Conservation (phyloP, 371 early-diverging fungal genomes). For the Mucor saturninus region DNA sequence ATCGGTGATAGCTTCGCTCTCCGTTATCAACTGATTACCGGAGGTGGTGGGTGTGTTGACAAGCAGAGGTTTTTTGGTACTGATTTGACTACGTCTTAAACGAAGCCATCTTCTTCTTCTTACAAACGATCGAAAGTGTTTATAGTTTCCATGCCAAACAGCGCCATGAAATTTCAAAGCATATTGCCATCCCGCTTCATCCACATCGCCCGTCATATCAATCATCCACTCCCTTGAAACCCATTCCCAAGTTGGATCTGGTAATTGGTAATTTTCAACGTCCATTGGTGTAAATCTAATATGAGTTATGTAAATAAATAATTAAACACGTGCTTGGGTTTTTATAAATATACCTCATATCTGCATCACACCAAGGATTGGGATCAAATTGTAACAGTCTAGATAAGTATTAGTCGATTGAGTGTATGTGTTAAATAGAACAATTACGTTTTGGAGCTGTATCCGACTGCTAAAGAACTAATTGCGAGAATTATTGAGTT, state of each 20-base stretch:
- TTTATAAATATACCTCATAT: slow-evolving; percentile 38
- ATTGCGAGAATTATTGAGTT: not conserved
- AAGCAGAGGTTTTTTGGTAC: not conserved
- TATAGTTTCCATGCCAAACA: slow-evolving; percentile 59
- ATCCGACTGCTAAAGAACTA: slow-evolving; percentile 62
- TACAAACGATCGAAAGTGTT: slow-evolving; percentile 66
- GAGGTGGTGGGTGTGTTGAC: not conserved
- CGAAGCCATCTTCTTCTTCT: slow-evolving; percentile 67
- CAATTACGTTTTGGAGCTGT: slow-evolving; percentile 59
- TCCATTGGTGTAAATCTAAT: slow-evolving; percentile 60
- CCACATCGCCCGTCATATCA: slow-evolving; percentile 73
- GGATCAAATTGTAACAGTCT: slow-evolving; percentile 66
- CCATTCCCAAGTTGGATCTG: slow-evolving; percentile 74
- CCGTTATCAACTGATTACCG: not conserved
- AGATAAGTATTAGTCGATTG: not conserved
- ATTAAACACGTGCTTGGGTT: not conserved
- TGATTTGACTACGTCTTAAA: slow-evolving; percentile 41
- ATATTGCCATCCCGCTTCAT: slow-evolving; percentile 65
- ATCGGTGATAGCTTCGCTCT: not conserved
- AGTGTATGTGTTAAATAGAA: not conserved
- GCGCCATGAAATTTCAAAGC: slow-evolving; percentile 53
- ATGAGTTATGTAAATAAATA: not conserved
- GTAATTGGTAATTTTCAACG: slow-evolving; percentile 53
- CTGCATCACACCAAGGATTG: slow-evolving; percentile 63
- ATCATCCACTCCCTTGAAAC: slow-evolving; percentile 68